Percentiles rank a stretch among this genome's conserved stretches.
phyloP scores from a whole-genome alignment of 2,329 filamentous ascomycete species.

The Hypoxylon sp. region DNA sequence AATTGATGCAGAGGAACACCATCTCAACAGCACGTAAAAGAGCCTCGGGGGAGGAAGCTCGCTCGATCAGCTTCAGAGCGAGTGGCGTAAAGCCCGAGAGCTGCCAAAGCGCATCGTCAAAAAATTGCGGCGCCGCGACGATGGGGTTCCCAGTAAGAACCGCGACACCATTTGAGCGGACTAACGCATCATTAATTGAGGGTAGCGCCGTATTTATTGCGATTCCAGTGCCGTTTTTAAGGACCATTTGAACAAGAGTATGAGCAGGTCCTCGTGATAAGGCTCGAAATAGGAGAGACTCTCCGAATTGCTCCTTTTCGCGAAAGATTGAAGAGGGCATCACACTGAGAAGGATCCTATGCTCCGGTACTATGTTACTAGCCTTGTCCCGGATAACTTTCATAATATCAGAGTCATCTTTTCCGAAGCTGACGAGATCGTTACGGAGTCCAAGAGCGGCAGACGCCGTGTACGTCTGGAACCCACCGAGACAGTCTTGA shows the following conservation, averaged over 20 bases:
- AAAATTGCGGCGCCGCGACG: conserved; percentile 80
- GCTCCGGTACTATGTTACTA: conserved; percentile 82
- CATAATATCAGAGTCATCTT: conserved; percentile 91
- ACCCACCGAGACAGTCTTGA: conserved; percentile 93
- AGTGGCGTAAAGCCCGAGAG: conserved; percentile 91
- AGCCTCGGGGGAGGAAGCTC: conserved; percentile 75
- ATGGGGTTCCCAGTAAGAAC: conserved; percentile 86
- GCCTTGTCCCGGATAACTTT: conserved; percentile 88
- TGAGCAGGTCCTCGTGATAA: conserved; percentile 78
- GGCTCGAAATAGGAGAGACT: conserved; percentile 79
- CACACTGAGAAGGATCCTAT: conserved; percentile 83
- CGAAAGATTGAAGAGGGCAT: conserved; percentile 83
- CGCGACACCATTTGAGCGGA: conserved; percentile 81
- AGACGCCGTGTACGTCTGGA: conserved; percentile 95
- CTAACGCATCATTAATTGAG: conserved; percentile 88
- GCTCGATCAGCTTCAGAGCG: conserved; percentile 85
- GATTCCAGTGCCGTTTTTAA: conserved; percentile 79
- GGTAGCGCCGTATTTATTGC: conserved; percentile 91
- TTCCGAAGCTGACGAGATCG: conserved; percentile 88
- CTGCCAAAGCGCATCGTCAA: conserved; percentile 94
- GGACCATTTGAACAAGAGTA: conserved; percentile 75
- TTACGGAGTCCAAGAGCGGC: conserved; percentile 91
- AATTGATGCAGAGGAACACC: conserved; percentile 85
- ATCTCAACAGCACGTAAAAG: conserved; percentile 84
- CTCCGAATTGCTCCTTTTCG: conserved; percentile 82